Evolutionary conservation across 208 protist species (phyloP).

Genomic region (Crithidia acanthocephali): DNA sequence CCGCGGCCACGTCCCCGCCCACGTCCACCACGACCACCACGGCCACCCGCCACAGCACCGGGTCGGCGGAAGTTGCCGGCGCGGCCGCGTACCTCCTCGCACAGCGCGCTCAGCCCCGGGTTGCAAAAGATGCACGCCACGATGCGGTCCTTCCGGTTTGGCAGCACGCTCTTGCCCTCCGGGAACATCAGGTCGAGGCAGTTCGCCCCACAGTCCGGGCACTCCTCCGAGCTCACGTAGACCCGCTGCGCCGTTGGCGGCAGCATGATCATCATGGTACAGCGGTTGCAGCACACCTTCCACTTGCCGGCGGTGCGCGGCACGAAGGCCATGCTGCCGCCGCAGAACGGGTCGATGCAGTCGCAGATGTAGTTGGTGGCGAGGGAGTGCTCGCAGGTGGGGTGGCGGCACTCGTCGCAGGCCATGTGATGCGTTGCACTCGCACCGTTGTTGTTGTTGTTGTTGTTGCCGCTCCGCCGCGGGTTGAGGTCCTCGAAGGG

Average conservation of each 20-base stretch:
- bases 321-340: constrained; percentile 89
- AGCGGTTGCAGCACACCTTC: constrained; percentile 90
- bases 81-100: constrained; percentile 77
- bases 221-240: constrained; percentile 77
- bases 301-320: constrained; percentile 85
- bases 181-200: constrained; percentile 82
- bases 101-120: constrained; percentile 53
- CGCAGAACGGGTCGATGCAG: constrained; percentile 77
- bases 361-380: constrained; percentile 90
- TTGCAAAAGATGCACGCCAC: constrained; percentile 85
- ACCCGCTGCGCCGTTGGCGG: constrained; percentile 85
- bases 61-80: constrained; percentile 65
- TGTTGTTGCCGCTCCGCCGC: not conserved
- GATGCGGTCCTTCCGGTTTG: constrained; percentile 76
- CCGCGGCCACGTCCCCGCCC: constrained; percentile 27
- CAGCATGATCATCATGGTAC: constrained; percentile 90
- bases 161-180: constrained; percentile 78
- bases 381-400: constrained; percentile 89
- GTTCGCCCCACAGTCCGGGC: constrained; percentile 75
- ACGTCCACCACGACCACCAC: constrained; percentile 32
- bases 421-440: constrained; percentile 56
- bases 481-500: constrained; percentile 81
- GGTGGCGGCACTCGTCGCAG: constrained; percentile 94
- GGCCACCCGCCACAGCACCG: constrained; percentile 25
- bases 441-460: not conserved